A percentile compares a stretch with the other conserved stretches of the same genome.
Conservation (phyloP, 805 yeast species). For the Sugiyamaella lignohabitans region DNA sequence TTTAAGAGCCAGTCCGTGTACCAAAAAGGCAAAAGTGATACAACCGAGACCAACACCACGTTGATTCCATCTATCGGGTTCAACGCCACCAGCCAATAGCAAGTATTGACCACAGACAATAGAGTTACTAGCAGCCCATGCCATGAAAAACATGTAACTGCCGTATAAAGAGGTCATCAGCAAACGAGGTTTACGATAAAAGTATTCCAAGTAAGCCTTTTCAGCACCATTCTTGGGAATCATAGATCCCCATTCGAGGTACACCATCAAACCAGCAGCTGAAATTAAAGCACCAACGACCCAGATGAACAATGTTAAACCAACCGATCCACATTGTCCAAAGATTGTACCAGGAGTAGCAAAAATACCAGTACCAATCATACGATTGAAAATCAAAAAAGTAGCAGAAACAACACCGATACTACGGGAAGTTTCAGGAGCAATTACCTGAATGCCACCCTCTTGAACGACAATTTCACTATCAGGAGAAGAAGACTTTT, state of each 20-base stretch:
- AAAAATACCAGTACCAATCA: constrained; percentile 73
- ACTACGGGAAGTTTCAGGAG: constrained; percentile 14
- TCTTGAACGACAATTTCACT: background rate
- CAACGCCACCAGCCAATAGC: constrained; percentile 63
- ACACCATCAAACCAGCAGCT: constrained; percentile 55
- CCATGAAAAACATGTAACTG: constrained; percentile 64
- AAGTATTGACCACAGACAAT: constrained; percentile 75
- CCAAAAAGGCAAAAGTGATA: constrained; percentile 59
- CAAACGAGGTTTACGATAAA: constrained; percentile 62
- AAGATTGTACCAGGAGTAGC: constrained; percentile 59
- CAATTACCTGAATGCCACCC: background rate
- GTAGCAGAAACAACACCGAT: constrained; percentile 54
- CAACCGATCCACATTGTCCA: constrained; percentile 57
- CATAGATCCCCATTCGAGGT: constrained; percentile 75
- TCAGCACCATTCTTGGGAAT: constrained; percentile 84
- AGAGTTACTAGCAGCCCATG: constrained; percentile 84
- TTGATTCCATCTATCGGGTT: constrained; percentile 66
- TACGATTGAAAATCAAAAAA: constrained; percentile 59
- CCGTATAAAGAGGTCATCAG: constrained; percentile 62
- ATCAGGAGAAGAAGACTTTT: background rate
- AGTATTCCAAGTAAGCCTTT: constrained; percentile 69
- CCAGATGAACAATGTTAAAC: constrained; percentile 67
- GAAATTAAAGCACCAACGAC: constrained; percentile 68
- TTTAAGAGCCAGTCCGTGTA: constrained; percentile 56
- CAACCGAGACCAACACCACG: constrained; percentile 73